These are phyloP conservation scores for Ustilago shanxiensis DNA, from an alignment of 1,284 basidiomycete species.

Conservation along the genomic window DNA sequence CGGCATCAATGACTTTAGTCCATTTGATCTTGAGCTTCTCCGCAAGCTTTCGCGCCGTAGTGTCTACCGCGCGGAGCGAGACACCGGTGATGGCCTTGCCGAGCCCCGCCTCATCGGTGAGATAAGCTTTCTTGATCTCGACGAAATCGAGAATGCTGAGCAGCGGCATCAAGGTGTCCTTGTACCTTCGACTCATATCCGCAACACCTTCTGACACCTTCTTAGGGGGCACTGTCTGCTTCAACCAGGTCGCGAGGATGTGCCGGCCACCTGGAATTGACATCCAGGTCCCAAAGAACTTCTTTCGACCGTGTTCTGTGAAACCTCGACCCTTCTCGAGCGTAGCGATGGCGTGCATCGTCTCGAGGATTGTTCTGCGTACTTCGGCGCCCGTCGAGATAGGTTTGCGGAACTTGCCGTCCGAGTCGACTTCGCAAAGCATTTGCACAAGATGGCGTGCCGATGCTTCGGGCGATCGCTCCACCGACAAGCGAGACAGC, in stretches of 20 bases:
- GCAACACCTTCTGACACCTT: slow-evolving; percentile 26
- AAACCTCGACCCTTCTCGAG: slow-evolving; percentile 43
- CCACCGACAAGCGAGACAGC: slow-evolving; percentile 26
- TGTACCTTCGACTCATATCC: slow-evolving; percentile 54
- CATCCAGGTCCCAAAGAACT: slow-evolving; percentile 32
- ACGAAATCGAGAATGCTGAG: slow-evolving; percentile 43
- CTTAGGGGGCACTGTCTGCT: slow-evolving; percentile 39
- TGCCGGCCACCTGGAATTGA: slow-evolving; percentile 33
- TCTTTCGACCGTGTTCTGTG: slow-evolving; percentile 25
- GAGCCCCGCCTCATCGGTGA: slow-evolving; percentile 55
- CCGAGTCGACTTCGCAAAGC: slow-evolving; percentile 29
- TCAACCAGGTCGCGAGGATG: slow-evolving; percentile 38
- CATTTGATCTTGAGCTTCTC: slow-evolving; percentile 48
- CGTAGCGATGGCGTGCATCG: slow-evolving; percentile 27
- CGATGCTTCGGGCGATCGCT: slow-evolving; percentile 21
- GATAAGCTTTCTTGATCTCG: slow-evolving; percentile 47
- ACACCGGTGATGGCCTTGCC: slow-evolving; percentile 56
- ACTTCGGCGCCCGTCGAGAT: slow-evolving; percentile 24
- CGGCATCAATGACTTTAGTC: slow-evolving; percentile 45
- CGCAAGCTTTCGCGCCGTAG: slow-evolving; percentile 36
- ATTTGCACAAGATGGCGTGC: slow-evolving; percentile 26
- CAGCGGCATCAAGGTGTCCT: slow-evolving; percentile 44
- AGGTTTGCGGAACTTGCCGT: slow-evolving; percentile 27
- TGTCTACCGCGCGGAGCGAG: slow-evolving; percentile 37
- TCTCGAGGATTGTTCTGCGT: slow-evolving; percentile 30